Evolutionary conservation across 2,329 filamentous ascomycete genomes (phyloP).

Genomic region (Cytospora paraplurivora): DNA sequence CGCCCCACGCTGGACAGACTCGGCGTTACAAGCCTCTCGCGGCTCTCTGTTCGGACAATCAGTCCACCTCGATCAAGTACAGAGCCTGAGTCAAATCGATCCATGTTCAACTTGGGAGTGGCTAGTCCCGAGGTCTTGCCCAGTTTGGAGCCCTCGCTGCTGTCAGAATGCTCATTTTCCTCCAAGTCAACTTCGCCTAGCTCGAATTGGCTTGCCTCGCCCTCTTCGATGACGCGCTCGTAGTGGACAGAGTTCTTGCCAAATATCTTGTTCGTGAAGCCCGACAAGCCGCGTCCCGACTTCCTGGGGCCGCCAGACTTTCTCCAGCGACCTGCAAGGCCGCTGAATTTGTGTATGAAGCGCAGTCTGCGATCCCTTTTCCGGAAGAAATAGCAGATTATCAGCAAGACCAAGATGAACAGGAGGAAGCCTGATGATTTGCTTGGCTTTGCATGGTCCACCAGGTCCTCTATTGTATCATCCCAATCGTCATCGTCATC

Average conservation of each 20-base stretch:
- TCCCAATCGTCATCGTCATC: slow-evolving; percentile 59
- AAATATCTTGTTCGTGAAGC: slow-evolving; percentile 66
- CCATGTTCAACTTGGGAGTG: slow-evolving; percentile 61
- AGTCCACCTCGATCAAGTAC: slow-evolving; percentile 70
- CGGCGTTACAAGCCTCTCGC: slow-evolving; percentile 69
- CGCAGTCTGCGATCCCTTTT: slow-evolving; percentile 74
- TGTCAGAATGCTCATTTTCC: slow-evolving; percentile 66
- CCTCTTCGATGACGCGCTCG: slow-evolving; percentile 84
- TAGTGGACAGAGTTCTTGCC: slow-evolving; percentile 62
- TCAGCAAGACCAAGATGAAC: slow-evolving; percentile 72
- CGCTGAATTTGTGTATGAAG: slow-evolving; percentile 56
- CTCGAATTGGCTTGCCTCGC: slow-evolving; percentile 74
- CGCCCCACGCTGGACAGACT: slow-evolving; percentile 55
- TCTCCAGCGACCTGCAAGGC: slow-evolving; percentile 44
- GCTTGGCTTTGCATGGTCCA: slow-evolving; percentile 66
- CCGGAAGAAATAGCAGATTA: slow-evolving; percentile 73
- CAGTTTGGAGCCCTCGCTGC: slow-evolving; percentile 56
- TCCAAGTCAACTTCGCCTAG: slow-evolving; percentile 68
- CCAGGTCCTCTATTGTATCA: slow-evolving; percentile 57
- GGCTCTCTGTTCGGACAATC: slow-evolving; percentile 80
- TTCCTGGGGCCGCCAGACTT: slow-evolving; percentile 51
- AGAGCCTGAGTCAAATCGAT: slow-evolving; percentile 51
- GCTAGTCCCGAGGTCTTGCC: slow-evolving; percentile 67
- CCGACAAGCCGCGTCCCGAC: slow-evolving; percentile 49
- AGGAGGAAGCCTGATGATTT: slow-evolving; percentile 74